Conservation (phyloP, 2,329 filamentous ascomycete species). For the Penicillium sp. region DNA sequence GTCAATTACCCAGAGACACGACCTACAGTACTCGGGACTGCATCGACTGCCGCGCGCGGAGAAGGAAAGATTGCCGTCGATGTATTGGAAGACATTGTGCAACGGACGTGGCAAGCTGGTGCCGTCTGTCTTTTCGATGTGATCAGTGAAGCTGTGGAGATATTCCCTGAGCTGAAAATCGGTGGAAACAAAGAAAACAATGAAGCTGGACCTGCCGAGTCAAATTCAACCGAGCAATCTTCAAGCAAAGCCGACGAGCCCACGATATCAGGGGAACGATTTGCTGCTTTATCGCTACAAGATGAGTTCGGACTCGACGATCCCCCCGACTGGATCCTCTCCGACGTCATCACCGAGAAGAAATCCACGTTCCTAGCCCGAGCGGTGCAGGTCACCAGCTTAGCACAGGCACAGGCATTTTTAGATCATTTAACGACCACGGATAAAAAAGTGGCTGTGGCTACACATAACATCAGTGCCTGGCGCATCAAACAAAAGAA, state of each 20-base stretch:
- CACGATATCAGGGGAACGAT: constrained; percentile 14
- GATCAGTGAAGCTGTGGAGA: constrained; percentile 63
- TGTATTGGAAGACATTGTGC: constrained; percentile 65
- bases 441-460: constrained; percentile 79
- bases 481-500: constrained; percentile 69
- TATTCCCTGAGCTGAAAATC: constrained; percentile 56
- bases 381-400: constrained; percentile 66
- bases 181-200: constrained; percentile 21
- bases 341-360: constrained; percentile 71
- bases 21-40: constrained; percentile 72
- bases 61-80: constrained; percentile 70
- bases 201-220: constrained; percentile 6
- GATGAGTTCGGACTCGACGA: constrained; percentile 30
- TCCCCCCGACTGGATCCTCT: constrained; percentile 68
- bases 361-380: constrained; percentile 87
- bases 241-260: constrained; percentile 1
- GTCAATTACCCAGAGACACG: constrained; percentile 69
- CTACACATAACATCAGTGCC: constrained; percentile 93
- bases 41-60: constrained; percentile 71
- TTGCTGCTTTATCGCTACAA: constrained; percentile 28
- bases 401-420: constrained; percentile 67
- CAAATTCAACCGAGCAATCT: constrained; percentile 1
- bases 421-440: constrained; percentile 73
- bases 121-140: constrained; percentile 86
- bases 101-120: constrained; percentile 67